These are phyloP conservation scores for Plasmodium relictum DNA, from an alignment of 169 alveolate genomes.

Conservation along the genomic window DNA sequence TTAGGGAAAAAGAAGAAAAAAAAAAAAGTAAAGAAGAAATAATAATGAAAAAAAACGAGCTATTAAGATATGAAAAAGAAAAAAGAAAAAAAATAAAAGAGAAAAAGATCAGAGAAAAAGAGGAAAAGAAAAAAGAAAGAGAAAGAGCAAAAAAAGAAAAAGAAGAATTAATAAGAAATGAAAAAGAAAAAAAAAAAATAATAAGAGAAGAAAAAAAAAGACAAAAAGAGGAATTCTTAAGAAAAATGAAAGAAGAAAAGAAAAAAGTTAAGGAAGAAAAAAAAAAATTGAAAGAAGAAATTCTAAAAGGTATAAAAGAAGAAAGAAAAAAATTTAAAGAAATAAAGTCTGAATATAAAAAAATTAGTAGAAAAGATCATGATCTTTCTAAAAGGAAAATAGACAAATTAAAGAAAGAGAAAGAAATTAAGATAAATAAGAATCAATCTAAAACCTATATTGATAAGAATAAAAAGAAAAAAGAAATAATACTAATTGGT, in stretches of 20 bases:
- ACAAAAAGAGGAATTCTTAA: conserved; percentile 8
- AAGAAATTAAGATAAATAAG: not conserved
- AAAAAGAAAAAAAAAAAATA: conserved; percentile 6
- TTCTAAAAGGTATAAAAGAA: not conserved
- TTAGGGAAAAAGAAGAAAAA: not conserved
- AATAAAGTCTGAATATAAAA: conserved; percentile 2
- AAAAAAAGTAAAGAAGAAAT: not conserved
- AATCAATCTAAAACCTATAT: not conserved
- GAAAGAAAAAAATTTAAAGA: not conserved
- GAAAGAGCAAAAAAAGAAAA: conserved; percentile 2
- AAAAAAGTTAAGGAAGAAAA: conserved; percentile 13
- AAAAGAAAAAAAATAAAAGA: conserved; percentile 1
- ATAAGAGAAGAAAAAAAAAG: conserved; percentile 1
- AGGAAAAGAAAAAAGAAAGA: not conserved
- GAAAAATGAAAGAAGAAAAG: conserved; percentile 6
- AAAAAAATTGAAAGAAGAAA: conserved; percentile 16
- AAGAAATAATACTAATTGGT: no score
- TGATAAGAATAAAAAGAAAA: not conserved
- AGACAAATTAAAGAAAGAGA: not conserved
- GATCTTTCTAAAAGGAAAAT: not conserved
- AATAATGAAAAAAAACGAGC: conserved; percentile 5
- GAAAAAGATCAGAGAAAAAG: not conserved
- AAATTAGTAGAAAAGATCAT: conserved; percentile 9
- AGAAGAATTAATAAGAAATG: conserved; percentile 1
- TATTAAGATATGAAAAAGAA: not conserved